phyloP scores from a whole-genome alignment of 169 alveolate genomes.

The Cryptosporidium parvum region DNA sequence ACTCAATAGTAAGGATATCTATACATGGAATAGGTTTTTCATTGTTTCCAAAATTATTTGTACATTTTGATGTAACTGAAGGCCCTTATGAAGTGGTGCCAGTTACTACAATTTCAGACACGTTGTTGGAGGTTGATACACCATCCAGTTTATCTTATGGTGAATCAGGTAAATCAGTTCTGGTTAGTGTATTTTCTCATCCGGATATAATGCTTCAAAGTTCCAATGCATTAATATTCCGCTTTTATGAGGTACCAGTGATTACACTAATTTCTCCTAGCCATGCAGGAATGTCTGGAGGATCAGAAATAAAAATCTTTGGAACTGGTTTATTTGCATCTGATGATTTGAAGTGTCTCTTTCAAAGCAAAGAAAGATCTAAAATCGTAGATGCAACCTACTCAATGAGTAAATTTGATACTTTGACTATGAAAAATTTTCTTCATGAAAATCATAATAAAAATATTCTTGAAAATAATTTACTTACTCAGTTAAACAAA shows the following conservation, averaged over 20 bases:
- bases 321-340: conserved; percentile 71
- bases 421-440: neutral
- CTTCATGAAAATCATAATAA: neutral
- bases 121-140: conserved; percentile 58
- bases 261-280: conserved; percentile 34
- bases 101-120: conserved; percentile 38
- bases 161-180: conserved; percentile 46
- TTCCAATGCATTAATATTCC: conserved; percentile 52
- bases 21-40: conserved; percentile 67
- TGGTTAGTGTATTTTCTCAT: conserved; percentile 58
- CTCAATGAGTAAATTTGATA: conserved; percentile 30
- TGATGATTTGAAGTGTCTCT: conserved; percentile 61
- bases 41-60: conserved; percentile 27
- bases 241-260: conserved; percentile 43
- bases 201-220: conserved; percentile 53
- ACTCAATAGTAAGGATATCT: conserved; percentile 37
- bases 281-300: conserved; percentile 74
- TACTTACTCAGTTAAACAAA: neutral
- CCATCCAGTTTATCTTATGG: conserved; percentile 47
- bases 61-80: conserved; percentile 74
- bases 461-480: neutral
- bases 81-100: conserved; percentile 72
- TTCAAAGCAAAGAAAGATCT: conserved; percentile 74
- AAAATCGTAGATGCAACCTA: conserved; percentile 69
- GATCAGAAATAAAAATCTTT: conserved; percentile 55